Base-by-base conservation (phyloP, 1,284 basidiomycete genomes). In the Leucoagaricus sp. region DNA sequence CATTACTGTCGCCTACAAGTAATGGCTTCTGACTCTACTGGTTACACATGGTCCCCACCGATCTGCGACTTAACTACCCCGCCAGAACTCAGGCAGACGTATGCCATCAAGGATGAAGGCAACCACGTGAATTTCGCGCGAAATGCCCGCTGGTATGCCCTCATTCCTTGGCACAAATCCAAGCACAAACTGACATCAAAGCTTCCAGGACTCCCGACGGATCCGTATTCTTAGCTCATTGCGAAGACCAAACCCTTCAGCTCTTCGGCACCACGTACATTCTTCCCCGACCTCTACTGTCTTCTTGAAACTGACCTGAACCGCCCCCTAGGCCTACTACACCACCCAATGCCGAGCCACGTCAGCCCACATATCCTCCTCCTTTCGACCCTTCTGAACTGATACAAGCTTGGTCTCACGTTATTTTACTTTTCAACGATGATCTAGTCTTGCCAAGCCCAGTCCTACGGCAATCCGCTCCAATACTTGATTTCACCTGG, bases 401-500 rank as follows among this genome's bases (percentile, higher is more conserved):
- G n/a, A n/a, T n/a, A n/a, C n/a, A n/a, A n/a, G n/a, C n/a, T n/a
- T n/a, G n/a, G n/a, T n/a, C n/a, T n/a, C n/a, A n/a, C n/a, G n/a
- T n/a, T n/a, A n/a, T n/a, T n/a, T n/a, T n/a, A n/a, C n/a, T n/a
- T n/a, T n/a, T n/a, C n/a, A n/a, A n/a, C n/a, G n/a, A n/a, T n/a
- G n/a, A 33, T 57, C 57, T n/a, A 54, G 23, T 19, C 38, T 51
- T 38, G 47, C 26, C 58, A 56, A 63, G 19, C 55, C 61, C 29
- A 10, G 61, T 69, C 23, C 72, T 84, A 40, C 55, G 63, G 0
- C 89, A 92, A 67, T 73, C 89, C 0, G 80, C 87, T 1, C 81
- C 92, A 0, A 82, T 94, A 41, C 77, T 92, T 38, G 89, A 91
- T 53, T 87, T 84, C 60, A 61, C 77, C 5, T 96, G 94, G 94